phyloP scores from a whole-genome alignment of 1,284 basidiomycete species.

The Fomitiporia mediterranea region DNA sequence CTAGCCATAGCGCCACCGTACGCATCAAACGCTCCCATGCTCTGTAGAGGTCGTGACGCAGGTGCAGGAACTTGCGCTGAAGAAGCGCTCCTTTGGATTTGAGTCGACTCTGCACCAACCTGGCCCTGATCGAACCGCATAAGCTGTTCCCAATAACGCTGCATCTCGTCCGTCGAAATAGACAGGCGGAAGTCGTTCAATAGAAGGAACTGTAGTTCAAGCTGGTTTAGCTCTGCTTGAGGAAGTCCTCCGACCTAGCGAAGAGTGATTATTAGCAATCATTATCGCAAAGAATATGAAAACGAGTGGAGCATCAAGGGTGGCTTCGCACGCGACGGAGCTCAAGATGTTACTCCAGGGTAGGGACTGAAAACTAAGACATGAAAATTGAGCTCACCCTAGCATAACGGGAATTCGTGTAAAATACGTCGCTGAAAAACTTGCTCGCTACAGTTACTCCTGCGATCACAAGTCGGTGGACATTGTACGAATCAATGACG shows the following conservation, averaged over 20 bases:
- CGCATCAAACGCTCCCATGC: slow-evolving; percentile 52
- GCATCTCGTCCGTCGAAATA: slow-evolving; percentile 89
- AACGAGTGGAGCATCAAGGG: too few species aligned
- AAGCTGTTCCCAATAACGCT: slow-evolving; percentile 90
- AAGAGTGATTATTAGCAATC: neutral
- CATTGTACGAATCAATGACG: slow-evolving; percentile 96
- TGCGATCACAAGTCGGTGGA: slow-evolving; percentile 94
- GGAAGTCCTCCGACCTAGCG: slow-evolving; percentile 89
- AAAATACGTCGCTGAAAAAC: slow-evolving; percentile 98
- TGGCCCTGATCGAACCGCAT: slow-evolving; percentile 54
- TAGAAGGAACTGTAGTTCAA: slow-evolving; percentile 95
- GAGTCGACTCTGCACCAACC: slow-evolving; percentile 27
- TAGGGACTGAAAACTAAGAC: too few species aligned
- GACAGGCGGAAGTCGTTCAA: slow-evolving; percentile 93
- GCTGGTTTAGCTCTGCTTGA: slow-evolving; percentile 90
- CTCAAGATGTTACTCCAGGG: too few species aligned
- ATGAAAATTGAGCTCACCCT: slow-evolving; percentile 61
- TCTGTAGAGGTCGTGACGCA: slow-evolving; percentile 37
- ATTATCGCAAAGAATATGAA: too few species aligned
- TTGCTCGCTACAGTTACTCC: slow-evolving; percentile 98
- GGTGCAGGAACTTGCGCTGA: slow-evolving; percentile 16
- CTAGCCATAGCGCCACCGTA: slow-evolving; percentile 32
- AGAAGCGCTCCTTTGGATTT: slow-evolving; percentile 25
- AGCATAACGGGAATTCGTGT: slow-evolving; percentile 98
- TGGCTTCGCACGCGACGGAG: too few species aligned